Conservation (phyloP, 2,329 filamentous ascomycete genomes). For the Fusarium circinatum region DNA sequence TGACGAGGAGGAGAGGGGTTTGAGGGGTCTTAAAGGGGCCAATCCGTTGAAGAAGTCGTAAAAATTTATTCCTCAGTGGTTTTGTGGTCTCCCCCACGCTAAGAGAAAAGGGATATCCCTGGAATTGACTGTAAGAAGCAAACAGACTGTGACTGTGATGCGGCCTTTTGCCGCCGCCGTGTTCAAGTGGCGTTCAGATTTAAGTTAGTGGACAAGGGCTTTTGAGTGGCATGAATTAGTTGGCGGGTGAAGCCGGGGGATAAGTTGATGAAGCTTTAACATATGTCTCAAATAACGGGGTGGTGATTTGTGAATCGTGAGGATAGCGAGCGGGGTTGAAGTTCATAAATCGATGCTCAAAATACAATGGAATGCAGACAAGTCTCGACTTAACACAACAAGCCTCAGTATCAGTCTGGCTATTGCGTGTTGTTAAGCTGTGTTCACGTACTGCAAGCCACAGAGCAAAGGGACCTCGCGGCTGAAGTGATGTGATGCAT, state of each 20-base stretch:
- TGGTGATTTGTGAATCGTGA: background rate
- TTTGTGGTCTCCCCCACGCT: constrained; percentile 14
- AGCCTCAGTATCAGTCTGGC: background rate
- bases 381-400: background rate
- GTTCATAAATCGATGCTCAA: background rate
- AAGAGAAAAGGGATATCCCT: constrained; percentile 29
- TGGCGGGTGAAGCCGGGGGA: constrained; percentile 10
- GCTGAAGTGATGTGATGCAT: constrained; percentile 1
- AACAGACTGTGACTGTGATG: background rate
- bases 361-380: background rate
- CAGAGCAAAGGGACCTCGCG: background rate
- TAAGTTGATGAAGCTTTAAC: constrained; percentile 1
- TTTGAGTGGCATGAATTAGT: constrained; percentile 2
- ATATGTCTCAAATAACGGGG: constrained; percentile 13
- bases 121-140: constrained; percentile 3
- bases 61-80: constrained; percentile 11
- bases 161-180: constrained; percentile 1
- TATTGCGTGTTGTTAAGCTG: background rate
- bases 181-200: constrained; percentile 4
- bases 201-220: constrained; percentile 10
- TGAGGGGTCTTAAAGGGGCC: constrained; percentile 28
- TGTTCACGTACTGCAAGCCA: background rate
- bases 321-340: background rate
- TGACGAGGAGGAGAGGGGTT: constrained; percentile 21
- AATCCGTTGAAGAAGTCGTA: constrained; percentile 8